These are phyloP conservation scores for Cyberlindnera veronae DNA, from an alignment of 805 yeast species.

Conservation along the genomic window DNA sequence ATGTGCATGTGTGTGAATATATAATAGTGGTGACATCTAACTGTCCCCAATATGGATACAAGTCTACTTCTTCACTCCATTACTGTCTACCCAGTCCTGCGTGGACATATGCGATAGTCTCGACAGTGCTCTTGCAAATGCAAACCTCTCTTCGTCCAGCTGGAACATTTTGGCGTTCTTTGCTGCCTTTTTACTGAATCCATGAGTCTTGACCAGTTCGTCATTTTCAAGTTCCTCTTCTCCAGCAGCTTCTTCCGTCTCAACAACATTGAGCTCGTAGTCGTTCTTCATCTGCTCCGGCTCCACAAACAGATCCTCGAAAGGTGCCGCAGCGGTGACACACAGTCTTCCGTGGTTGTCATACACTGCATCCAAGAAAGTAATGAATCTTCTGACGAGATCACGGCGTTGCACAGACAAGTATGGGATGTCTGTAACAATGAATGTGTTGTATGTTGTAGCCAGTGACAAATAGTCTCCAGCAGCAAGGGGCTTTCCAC, in stretches of 20 bases:
- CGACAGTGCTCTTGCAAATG: slow-evolving; percentile 91
- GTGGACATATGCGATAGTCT: slow-evolving; percentile 93
- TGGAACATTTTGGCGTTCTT: slow-evolving; percentile 74
- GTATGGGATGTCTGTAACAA: slow-evolving; percentile 92
- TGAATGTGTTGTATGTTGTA: slow-evolving; percentile 65
- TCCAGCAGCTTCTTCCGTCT: slow-evolving; percentile 24
- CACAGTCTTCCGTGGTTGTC: slow-evolving; percentile 87
- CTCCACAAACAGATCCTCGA: slow-evolving; percentile 81
- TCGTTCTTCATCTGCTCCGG: slow-evolving; percentile 51
- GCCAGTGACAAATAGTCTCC: slow-evolving; percentile 92
- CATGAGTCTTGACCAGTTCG: slow-evolving; percentile 68
- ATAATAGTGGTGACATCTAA: no score
- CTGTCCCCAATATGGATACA: no score
- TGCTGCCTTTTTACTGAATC: slow-evolving; percentile 69
- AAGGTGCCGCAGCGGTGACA: slow-evolving; percentile 84
- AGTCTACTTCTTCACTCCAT: slow-evolving; percentile 10
- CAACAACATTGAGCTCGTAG: slow-evolving; percentile 26
- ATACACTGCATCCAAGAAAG: slow-evolving; percentile 92
- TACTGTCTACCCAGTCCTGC: slow-evolving; percentile 76
- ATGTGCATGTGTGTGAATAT: no score
- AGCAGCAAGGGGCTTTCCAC: slow-evolving; percentile 86
- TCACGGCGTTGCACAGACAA: slow-evolving; percentile 77
- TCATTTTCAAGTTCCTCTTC: slow-evolving; percentile 22
- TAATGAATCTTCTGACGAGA: slow-evolving; percentile 85
- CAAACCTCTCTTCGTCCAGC: slow-evolving; percentile 92